Percentiles rank a stretch among this genome's conserved stretches.
These are phyloP conservation scores for Podila verticillata DNA, from an alignment of 192 early-diverging fungal genomes.

Conservation along the genomic window DNA sequence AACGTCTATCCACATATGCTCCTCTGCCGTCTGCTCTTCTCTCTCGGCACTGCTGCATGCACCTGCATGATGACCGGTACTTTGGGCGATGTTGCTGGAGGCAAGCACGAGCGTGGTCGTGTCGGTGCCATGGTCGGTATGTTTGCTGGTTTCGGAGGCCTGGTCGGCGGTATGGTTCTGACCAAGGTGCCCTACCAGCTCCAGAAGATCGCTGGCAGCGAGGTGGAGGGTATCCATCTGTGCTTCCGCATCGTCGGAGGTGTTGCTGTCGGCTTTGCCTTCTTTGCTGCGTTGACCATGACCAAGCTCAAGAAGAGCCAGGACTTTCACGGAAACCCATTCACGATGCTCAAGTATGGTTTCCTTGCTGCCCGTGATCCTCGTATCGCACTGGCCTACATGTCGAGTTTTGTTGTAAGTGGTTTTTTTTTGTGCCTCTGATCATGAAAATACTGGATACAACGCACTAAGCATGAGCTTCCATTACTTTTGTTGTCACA, in stretches of 20 bases:
- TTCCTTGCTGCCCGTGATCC: constrained; percentile 68
- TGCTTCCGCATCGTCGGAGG: constrained; percentile 51
- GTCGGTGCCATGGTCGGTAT: constrained; percentile 70
- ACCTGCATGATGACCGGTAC: constrained; percentile 77
- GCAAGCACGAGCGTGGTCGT: constrained; percentile 50
- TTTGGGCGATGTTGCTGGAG: constrained; percentile 64
- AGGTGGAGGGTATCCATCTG: constrained; percentile 32
- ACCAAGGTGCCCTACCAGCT: constrained; percentile 51
- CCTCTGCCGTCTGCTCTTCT: constrained; percentile 70
- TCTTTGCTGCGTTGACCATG: constrained; percentile 41
- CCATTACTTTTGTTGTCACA: too few relatives aligned
- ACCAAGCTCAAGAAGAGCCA: constrained; percentile 17
- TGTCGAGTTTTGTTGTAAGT: constrained; percentile 68
- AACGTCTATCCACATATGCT: constrained; percentile 70
- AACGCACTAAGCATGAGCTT: too few relatives aligned
- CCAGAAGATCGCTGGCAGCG: not conserved
- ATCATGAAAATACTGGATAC: too few relatives aligned
- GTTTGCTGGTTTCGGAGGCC: constrained; percentile 67
- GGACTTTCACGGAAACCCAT: constrained; percentile 10
- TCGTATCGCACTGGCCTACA: constrained; percentile 67
- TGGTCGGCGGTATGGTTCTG: constrained; percentile 59
- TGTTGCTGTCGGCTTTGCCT: constrained; percentile 23
- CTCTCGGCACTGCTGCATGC: constrained; percentile 69
- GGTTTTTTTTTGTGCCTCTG: not conserved
- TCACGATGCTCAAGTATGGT: constrained; percentile 60